A percentile compares a stretch with the other conserved stretches of the same genome.
These are phyloP conservation scores for Penicillium crustosum DNA, from an alignment of 2,329 filamentous ascomycete genomes.

Conservation along the genomic window DNA sequence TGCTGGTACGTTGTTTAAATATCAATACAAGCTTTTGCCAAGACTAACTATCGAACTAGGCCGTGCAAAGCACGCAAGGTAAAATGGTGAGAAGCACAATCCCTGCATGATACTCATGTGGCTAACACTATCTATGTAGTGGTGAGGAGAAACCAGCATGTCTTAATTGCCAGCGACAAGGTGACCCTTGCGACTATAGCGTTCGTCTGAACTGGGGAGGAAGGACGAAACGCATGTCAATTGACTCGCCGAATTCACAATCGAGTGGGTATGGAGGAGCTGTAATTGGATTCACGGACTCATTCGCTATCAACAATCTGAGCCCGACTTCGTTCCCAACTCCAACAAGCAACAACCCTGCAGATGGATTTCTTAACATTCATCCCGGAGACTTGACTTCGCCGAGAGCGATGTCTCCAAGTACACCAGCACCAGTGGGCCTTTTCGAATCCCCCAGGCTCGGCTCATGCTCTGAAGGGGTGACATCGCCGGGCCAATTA, in stretches of 20 bases:
- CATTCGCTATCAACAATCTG: conserved; percentile 10
- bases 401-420: conserved; percentile 16
- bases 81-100: conserved; percentile 59
- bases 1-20: conserved; percentile 57
- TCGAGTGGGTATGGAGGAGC: conserved; percentile 27
- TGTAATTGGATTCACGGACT: conserved; percentile 18
- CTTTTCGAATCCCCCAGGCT: conserved; percentile 21
- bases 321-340: conserved; percentile 13
- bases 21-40: not conserved
- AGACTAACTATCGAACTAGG: conserved; percentile 47
- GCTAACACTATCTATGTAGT: conserved; percentile 37
- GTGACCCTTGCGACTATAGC: conserved; percentile 75
- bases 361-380: conserved; percentile 17
- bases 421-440: conserved; percentile 10
- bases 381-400: conserved; percentile 16
- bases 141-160: conserved; percentile 75
- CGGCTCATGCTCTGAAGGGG: conserved; percentile 7
- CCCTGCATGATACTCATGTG: not conserved
- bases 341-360: conserved; percentile 10
- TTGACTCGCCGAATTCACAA: conserved; percentile 35
- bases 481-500: conserved; percentile 14
- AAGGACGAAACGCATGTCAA: conserved; percentile 58
- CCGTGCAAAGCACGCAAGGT: conserved; percentile 77
- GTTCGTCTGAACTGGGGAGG: conserved; percentile 81
- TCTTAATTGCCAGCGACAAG: conserved; percentile 69